Percentiles rank a stretch among this genome's conserved stretches.
These are phyloP conservation scores for Pseudopediastrum boryanum DNA, from an alignment of 139 green algal genomes.

Conservation along the genomic window DNA sequence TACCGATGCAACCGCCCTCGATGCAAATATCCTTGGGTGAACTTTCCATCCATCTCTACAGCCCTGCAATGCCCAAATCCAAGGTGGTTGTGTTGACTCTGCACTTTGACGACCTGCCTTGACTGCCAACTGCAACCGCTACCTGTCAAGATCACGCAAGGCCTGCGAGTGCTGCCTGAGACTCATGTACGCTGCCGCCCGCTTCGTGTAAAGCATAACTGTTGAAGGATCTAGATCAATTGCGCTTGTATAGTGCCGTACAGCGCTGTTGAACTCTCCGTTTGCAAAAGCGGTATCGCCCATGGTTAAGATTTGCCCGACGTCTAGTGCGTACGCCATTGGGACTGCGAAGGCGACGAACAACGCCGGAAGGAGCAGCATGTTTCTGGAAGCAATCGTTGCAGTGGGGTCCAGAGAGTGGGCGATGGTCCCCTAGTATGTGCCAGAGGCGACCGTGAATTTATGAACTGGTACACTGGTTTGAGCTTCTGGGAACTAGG, in stretches of 20 bases:
- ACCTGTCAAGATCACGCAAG: slow-evolving; percentile 55
- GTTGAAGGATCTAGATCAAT: slow-evolving; percentile 44
- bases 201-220: slow-evolving; percentile 59
- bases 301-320: slow-evolving; percentile 26
- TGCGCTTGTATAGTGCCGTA: slow-evolving; percentile 47
- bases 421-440: too few species aligned
- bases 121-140: slow-evolving; percentile 16
- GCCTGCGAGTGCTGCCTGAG: slow-evolving; percentile 47
- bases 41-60: slow-evolving; percentile 41
- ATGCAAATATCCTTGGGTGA: slow-evolving; percentile 53
- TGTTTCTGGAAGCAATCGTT: too few species aligned
- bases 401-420: too few species aligned
- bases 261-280: slow-evolving; percentile 41
- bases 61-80: slow-evolving; percentile 20
- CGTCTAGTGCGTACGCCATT: slow-evolving; percentile 8
- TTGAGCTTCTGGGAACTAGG: too few species aligned
- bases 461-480: too few species aligned
- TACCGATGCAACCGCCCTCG: slow-evolving; percentile 63
- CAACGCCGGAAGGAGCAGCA: not conserved
- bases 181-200: slow-evolving; percentile 60
- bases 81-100: slow-evolving; percentile 16
- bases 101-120: too few species aligned
- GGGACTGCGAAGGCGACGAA: not conserved
- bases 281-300: slow-evolving; percentile 48
- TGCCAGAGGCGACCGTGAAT: too few species aligned